Percentiles rank a stretch among this genome's conserved stretches.
Evolutionary conservation across 129 eudicot species (phyloP).

Genomic region (Solidago caesia): DNA sequence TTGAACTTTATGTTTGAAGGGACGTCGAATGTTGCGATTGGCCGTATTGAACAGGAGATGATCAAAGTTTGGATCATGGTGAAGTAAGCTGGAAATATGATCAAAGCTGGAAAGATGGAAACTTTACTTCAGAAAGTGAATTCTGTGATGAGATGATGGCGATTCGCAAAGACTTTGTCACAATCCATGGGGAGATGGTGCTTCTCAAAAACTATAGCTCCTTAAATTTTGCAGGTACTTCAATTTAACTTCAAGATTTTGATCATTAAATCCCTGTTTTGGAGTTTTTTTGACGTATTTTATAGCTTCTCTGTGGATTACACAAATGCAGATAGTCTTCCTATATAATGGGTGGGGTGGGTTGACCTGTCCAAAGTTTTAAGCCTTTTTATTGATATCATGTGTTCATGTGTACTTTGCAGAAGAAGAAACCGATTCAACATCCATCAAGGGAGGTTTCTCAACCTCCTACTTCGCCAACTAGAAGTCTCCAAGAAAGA

Average conservation of each 20-base stretch:
- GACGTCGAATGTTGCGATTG: slow-evolving; percentile 98
- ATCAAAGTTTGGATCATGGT: slow-evolving; percentile 80
- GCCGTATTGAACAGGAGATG: slow-evolving; percentile 91
- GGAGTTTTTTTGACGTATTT: no score
- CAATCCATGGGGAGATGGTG: slow-evolving; percentile 95
- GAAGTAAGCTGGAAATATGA: slow-evolving; percentile 73
- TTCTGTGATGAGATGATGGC: slow-evolving; percentile 62
- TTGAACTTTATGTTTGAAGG: slow-evolving; percentile 53
- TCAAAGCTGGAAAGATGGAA: slow-evolving; percentile 50
- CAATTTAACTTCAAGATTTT: background rate
- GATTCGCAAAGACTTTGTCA: slow-evolving; percentile 71
- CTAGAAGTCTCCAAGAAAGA: slow-evolving; percentile 47
- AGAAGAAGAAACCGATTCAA: slow-evolving; percentile 66
- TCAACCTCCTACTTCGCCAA: slow-evolving; percentile 54
- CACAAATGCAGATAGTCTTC: background rate
- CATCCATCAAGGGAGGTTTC: slow-evolving; percentile 80
- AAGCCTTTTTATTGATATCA: no score
- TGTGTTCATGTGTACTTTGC: slow-evolving; percentile 15
- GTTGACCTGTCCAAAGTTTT: background rate
- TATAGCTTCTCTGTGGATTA: background rate
- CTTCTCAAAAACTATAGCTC: slow-evolving; percentile 93
- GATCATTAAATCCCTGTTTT: no score
- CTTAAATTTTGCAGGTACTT: slow-evolving; percentile 86
- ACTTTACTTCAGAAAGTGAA: slow-evolving; percentile 54
- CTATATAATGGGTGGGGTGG: no score